These are phyloP conservation scores for Trichoderma endophyticum DNA, from an alignment of 2,329 filamentous ascomycete species.

Conservation along the genomic window DNA sequence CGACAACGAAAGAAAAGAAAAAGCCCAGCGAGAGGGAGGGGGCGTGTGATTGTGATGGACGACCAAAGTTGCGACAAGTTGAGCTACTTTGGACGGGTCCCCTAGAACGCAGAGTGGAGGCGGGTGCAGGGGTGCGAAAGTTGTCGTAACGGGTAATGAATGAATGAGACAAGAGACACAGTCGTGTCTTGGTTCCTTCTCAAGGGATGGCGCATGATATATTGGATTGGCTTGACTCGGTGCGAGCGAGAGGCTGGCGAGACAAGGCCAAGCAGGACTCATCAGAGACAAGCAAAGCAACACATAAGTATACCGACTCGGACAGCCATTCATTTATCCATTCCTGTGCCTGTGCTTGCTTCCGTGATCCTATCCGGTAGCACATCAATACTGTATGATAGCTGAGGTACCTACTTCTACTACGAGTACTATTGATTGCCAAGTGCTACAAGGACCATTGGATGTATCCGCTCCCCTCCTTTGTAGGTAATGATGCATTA, in stretches of 20 bases:
- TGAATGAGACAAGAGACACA: slow-evolving; percentile 1
- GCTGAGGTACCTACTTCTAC: background rate
- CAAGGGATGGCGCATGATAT: slow-evolving; percentile 10
- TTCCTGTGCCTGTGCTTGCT: background rate
- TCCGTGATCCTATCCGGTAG: background rate
- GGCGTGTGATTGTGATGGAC: background rate
- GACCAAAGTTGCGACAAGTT: background rate
- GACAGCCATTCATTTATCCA: too few relatives aligned
- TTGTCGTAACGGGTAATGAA: slow-evolving; percentile 15
- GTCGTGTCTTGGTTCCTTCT: slow-evolving; percentile 3
- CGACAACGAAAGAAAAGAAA: background rate
- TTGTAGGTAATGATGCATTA: background rate
- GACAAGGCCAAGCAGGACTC: background rate
- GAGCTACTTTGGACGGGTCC: background rate
- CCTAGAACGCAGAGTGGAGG: background rate
- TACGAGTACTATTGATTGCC: background rate
- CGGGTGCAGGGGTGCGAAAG: background rate
- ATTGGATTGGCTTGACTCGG: slow-evolving; percentile 6
- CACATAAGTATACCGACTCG: too few relatives aligned
- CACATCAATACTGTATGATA: background rate
- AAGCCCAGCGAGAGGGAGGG: background rate
- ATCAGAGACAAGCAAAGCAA: background rate
- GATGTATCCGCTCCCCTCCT: background rate
- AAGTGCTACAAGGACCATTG: background rate
- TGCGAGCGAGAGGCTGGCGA: background rate